Base-by-base conservation (phyloP, 371 early-diverging fungal species). In the Mortierella sp. region DNA sequence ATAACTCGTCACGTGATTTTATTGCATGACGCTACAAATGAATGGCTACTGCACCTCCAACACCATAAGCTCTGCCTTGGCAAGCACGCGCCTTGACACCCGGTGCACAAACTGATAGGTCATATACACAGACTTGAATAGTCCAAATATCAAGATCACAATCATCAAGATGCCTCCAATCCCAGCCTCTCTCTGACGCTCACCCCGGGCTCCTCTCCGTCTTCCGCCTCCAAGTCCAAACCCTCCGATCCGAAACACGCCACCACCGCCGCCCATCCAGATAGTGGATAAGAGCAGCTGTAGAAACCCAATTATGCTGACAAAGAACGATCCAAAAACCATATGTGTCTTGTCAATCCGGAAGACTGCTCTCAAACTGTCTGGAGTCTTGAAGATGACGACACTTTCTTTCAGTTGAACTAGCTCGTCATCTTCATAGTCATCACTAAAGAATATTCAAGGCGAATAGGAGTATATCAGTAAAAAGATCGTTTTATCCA, bases 251-350 rank as follows among this genome's bases (percentile, higher is more conserved):
- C 75, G 59, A 62, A 80, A 80, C 3, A 80, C 63, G 16, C 75
- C 75, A 1, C 81, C 81, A 14, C 84, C 83, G 10, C 83, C 83
- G 0, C 86, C 84, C 66, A 77, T 72, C 78, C 70, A 84, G 57
- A 77, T 32, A 2, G 75, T 58, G n/a, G 83, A 77, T 18, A 81
- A 22, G 18, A 84, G 62, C 26, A 84, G 45, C 45, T 85, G 86
- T 40, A 85, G 22, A 43, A 85, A 85, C 45, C 86, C 86, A 54
- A 85, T 47, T 32, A 81, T 62, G 40, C 86, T 81, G n/a, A 83
- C 84, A 62, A 84, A 70, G 59, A 84, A 62, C 16, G 83, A 76
- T 26, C 86, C 86, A 68, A 80, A 78, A 45, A 75, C 66, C 72
- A 85, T 71, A 45, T 85, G 83, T 16, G 74, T 65, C 54, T 71